Percentiles rank a stretch among this genome's conserved stretches.
phyloP scores from a whole-genome alignment of 2,329 filamentous ascomycete species.

The Penicillium vulpinum region DNA sequence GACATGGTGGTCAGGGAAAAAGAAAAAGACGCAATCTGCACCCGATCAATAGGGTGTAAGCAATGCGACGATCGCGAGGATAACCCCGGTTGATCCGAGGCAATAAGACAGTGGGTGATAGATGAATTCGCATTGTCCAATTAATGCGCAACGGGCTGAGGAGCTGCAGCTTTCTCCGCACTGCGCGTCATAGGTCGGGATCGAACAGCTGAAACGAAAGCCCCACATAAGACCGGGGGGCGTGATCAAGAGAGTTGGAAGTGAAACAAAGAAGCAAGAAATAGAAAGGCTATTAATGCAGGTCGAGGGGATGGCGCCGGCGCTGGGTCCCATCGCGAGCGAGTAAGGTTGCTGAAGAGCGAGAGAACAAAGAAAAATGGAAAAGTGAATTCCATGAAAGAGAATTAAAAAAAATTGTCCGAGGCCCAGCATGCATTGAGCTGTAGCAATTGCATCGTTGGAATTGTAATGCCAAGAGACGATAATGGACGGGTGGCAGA shows the following conservation, averaged over 20 bases:
- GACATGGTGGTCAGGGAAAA: constrained; percentile 18
- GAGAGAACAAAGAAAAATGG: neutral
- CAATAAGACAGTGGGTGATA: constrained; percentile 1
- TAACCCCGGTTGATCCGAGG: constrained; percentile 8
- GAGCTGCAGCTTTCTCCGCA: constrained; percentile 18
- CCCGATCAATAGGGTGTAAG: constrained; percentile 7
- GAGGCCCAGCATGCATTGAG: neutral
- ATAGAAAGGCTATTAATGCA: constrained; percentile 21
- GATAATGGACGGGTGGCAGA: neutral
- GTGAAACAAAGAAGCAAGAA: constrained; percentile 12
- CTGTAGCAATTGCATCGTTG: neutral
- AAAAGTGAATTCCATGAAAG: neutral
- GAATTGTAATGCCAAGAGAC: constrained; percentile 1
- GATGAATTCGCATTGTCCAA: constrained; percentile 8
- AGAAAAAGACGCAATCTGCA: constrained; percentile 1
- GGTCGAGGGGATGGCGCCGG: constrained; percentile 16
- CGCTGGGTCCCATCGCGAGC: constrained; percentile 14
- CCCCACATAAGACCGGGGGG: constrained; percentile 6
- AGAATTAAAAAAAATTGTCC: neutral
- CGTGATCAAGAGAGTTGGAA: neutral
- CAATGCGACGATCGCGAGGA: constrained; percentile 8
- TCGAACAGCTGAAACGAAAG: constrained; percentile 3
- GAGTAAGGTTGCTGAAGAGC: constrained; percentile 10
- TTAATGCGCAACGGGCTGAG: constrained; percentile 8
- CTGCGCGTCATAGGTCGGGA: constrained; percentile 15